These are phyloP conservation scores for Penicillium maclennaniae DNA, from an alignment of 495 filamentous ascomycete species.

Conservation along the genomic window DNA sequence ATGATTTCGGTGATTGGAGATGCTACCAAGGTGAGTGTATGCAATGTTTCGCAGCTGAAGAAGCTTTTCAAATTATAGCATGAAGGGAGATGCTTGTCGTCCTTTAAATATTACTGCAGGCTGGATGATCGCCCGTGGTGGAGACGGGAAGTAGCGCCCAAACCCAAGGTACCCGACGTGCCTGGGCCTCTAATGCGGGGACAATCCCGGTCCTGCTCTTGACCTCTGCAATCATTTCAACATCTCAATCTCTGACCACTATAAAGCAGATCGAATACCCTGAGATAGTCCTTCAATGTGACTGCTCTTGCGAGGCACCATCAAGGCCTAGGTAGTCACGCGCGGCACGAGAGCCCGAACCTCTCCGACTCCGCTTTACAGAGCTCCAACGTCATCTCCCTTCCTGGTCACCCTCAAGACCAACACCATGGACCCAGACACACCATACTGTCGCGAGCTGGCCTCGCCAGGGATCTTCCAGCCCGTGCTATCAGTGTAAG, in stretches of 20 bases:
- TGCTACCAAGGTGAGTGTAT: background rate
- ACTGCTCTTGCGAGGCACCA: background rate
- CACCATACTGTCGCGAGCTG: slow-evolving; percentile 36
- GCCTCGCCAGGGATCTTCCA: slow-evolving; percentile 52
- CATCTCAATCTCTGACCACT: background rate
- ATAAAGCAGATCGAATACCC: background rate
- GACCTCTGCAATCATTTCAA: background rate
- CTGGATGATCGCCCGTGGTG: background rate
- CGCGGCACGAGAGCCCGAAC: background rate
- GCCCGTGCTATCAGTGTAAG: slow-evolving; percentile 60
- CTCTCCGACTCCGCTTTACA: background rate
- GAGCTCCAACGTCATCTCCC: slow-evolving; percentile 5
- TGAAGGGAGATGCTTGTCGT: background rate
- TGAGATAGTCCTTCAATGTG: background rate
- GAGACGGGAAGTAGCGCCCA: background rate
- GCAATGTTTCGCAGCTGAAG: background rate
- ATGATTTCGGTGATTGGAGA: too few species aligned
- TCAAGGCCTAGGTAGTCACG: background rate
- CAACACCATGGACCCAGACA: slow-evolving; percentile 25
- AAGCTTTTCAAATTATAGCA: background rate
- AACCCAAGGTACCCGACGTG: background rate
- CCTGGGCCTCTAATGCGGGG: background rate
- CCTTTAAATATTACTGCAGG: background rate
- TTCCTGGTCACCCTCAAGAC: slow-evolving; percentile 16
- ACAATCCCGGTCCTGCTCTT: background rate